Conservation (phyloP, 139 green algal species). For the Micractinium sp. region DNA sequence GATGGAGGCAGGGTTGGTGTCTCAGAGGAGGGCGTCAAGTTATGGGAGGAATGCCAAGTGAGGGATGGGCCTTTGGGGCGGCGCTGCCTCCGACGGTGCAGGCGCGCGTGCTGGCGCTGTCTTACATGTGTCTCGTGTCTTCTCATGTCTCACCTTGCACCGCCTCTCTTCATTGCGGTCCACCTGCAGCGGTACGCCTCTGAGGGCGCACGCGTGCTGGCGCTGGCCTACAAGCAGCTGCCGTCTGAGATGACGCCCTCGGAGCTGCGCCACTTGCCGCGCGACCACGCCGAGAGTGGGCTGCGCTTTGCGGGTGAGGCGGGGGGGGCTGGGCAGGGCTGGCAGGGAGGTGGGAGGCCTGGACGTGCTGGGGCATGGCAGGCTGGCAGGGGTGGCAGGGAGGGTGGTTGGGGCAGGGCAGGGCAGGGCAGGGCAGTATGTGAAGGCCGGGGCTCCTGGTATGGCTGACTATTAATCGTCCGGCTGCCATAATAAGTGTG, state of each 20-base stretch:
- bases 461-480: too few relatives aligned
- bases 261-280: constrained; percentile 60
- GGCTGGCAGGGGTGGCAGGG: constrained; percentile 5
- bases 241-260: constrained; percentile 41
- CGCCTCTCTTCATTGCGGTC: background rate
- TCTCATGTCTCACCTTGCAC: background rate
- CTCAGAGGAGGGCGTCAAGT: too few relatives aligned
- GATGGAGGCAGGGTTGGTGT: too few relatives aligned
- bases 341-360: background rate
- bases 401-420: constrained; percentile 28
- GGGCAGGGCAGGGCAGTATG: too few relatives aligned
- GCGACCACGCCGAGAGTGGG: constrained; percentile 67
- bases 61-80: too few relatives aligned
- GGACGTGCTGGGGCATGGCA: background rate
- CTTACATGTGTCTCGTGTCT: background rate
- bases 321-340: too few relatives aligned
- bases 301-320: constrained; percentile 65
- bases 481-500: too few relatives aligned
- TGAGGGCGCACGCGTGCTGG: constrained; percentile 92
- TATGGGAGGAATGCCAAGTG: too few relatives aligned
- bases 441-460: too few relatives aligned
- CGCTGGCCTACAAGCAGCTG: constrained; percentile 82
- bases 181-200: constrained; percentile 68
- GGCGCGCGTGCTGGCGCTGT: too few relatives aligned
- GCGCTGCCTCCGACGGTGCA: too few relatives aligned